phyloP scores from a whole-genome alignment of 2,329 filamentous ascomycete genomes.

The Apiospora pterosperma region DNA sequence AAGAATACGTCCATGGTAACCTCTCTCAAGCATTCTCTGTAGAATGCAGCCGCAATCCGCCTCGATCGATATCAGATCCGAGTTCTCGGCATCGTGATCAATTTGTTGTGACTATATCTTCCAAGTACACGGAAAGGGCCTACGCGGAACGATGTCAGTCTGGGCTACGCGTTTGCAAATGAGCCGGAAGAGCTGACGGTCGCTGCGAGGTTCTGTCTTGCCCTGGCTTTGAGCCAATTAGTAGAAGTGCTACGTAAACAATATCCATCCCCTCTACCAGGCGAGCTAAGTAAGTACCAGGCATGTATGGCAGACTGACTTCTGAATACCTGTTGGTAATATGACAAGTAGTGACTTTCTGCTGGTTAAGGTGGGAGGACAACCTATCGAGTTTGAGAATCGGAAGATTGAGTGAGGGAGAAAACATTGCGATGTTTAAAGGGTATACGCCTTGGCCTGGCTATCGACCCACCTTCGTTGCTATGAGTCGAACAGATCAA shows the following conservation, averaged over 20 bases:
- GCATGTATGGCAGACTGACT: too few relatives aligned
- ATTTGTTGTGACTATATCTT: neutral
- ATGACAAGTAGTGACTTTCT: too few relatives aligned
- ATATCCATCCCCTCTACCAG: neutral
- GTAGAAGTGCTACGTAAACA: neutral
- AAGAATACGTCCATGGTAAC: neutral
- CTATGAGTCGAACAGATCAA: neutral
- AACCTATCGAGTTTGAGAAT: too few relatives aligned
- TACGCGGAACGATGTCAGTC: neutral
- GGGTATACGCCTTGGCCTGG: too few relatives aligned
- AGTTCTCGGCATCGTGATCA: neutral
- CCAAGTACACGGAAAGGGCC: neutral
- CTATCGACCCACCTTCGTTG: neutral
- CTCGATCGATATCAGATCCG: neutral
- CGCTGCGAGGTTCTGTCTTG: neutral
- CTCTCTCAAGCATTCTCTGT: neutral
- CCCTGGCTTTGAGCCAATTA: neutral
- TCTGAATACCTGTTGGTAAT: too few relatives aligned
- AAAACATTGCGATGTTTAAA: too few relatives aligned
- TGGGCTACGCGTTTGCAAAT: neutral
- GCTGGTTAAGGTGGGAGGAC: too few relatives aligned
- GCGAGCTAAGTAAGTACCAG: neutral
- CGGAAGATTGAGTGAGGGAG: too few relatives aligned
- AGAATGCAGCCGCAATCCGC: neutral
- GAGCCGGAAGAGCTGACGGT: neutral